Evolutionary conservation across 441 rosid species (phyloP).

Genomic region (Bruguiera hainesii): DNA sequence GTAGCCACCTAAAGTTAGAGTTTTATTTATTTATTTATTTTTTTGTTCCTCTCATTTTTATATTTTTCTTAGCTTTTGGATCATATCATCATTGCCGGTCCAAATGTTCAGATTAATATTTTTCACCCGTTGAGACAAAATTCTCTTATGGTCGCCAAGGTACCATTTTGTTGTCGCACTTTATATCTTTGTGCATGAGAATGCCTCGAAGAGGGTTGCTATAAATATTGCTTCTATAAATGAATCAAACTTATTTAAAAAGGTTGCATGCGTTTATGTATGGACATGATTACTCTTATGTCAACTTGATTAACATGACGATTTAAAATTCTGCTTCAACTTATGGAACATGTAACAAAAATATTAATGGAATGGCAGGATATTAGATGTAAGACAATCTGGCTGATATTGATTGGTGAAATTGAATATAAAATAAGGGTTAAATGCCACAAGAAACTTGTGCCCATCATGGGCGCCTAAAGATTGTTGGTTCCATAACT

Average conservation of each 20-base stretch:
- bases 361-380: neutral
- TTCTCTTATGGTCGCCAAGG: too few species aligned
- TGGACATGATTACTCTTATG: too few species aligned
- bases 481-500: slow-evolving; percentile 13
- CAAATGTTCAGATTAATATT: too few species aligned
- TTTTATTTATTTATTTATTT: neutral
- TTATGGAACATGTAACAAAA: neutral
- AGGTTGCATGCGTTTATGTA: too few species aligned
- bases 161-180: too few species aligned
- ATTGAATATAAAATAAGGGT: neutral
- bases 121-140: too few species aligned
- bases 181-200: too few species aligned
- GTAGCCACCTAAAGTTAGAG: neutral
- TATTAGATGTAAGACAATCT: neutral
- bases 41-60: neutral
- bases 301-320: too few species aligned
- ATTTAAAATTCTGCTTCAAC: neutral
- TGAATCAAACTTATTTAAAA: too few species aligned
- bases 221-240: too few species aligned
- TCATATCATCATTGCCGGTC: too few species aligned
- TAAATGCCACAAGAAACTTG: slow-evolving; percentile 7
- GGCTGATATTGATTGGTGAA: slow-evolving; percentile 10
- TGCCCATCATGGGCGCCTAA: slow-evolving; percentile 27
- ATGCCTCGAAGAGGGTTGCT: too few species aligned
- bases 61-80: neutral